These are phyloP conservation scores for Xylaria sp. DNA, from an alignment of 2,329 filamentous ascomycete species.

Conservation along the genomic window DNA sequence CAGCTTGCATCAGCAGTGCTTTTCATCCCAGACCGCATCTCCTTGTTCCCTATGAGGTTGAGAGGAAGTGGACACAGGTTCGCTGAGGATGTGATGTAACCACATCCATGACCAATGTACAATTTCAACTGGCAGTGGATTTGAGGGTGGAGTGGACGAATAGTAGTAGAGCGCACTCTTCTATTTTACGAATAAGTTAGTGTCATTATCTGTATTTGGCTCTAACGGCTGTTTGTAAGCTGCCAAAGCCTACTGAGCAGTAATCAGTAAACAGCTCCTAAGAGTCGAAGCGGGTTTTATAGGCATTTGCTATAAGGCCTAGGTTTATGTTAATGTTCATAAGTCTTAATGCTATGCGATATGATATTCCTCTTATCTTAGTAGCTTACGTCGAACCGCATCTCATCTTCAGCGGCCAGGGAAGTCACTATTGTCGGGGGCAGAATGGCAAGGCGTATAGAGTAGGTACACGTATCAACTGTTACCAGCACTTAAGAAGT, in stretches of 20 bases:
- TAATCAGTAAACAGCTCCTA: not conserved
- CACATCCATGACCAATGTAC: not conserved
- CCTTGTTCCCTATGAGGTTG: not conserved
- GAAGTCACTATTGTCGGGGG: not conserved
- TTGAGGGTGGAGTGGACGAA: not conserved
- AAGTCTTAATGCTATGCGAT: not conserved
- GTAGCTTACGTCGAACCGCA: not conserved
- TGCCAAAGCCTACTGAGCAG: not conserved
- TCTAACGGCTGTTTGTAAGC: not conserved
- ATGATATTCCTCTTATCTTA: no score
- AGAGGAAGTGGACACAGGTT: not conserved
- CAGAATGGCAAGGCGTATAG: not conserved
- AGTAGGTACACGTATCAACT: not conserved
- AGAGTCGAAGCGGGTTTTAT: not conserved
- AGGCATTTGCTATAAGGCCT: not conserved
- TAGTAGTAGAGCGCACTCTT: not conserved
- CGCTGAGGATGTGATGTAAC: not conserved
- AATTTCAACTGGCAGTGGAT: not conserved
- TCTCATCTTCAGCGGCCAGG: not conserved
- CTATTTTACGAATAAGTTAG: not conserved
- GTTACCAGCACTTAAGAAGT: not conserved
- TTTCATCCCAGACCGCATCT: not conserved
- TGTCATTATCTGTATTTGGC: not conserved
- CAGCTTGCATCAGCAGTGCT: not conserved
- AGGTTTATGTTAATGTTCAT: not conserved